Conservation (phyloP, 495 filamentous ascomycete genomes). For the Daldinia caldariorum region DNA sequence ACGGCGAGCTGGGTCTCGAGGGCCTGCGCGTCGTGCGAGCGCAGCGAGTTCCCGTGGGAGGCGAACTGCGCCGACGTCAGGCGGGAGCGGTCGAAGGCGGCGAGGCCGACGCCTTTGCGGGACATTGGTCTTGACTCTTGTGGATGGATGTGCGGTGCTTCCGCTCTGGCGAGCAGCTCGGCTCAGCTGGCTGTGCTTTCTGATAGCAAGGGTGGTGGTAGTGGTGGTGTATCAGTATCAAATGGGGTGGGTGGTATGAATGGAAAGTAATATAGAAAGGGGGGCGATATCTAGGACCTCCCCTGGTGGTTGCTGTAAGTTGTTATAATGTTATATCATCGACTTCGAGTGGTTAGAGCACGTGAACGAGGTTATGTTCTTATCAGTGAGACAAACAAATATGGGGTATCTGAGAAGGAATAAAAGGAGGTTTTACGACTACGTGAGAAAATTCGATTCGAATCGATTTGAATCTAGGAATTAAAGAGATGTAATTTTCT, state of each 20-base stretch:
- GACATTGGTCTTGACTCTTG: no score
- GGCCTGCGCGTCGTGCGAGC: conserved; percentile 79
- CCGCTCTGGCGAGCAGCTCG: no score
- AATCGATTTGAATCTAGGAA: background rate
- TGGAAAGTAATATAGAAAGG: no score
- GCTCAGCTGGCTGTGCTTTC: no score
- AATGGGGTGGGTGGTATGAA: no score
- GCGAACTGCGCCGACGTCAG: conserved; percentile 86
- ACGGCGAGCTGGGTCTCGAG: conserved; percentile 92
- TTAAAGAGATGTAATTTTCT: background rate
- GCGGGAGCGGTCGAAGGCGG: conserved; percentile 84
- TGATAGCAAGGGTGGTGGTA: no score
- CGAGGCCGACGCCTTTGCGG: conserved; percentile 84
- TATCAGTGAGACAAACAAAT: background rate
- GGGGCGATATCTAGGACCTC: background rate
- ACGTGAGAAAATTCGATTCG: background rate
- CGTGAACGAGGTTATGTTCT: background rate
- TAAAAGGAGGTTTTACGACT: background rate
- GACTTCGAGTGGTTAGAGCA: background rate
- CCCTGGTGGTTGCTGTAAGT: background rate
- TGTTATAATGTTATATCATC: background rate
- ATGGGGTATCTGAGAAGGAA: background rate
- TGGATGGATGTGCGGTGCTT: background rate
- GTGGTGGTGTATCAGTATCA: no score
- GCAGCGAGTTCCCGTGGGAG: conserved; percentile 84